Evolutionary conservation across 2,329 filamentous ascomycete species (phyloP).

Genomic region (Chaetomium globosum): DNA sequence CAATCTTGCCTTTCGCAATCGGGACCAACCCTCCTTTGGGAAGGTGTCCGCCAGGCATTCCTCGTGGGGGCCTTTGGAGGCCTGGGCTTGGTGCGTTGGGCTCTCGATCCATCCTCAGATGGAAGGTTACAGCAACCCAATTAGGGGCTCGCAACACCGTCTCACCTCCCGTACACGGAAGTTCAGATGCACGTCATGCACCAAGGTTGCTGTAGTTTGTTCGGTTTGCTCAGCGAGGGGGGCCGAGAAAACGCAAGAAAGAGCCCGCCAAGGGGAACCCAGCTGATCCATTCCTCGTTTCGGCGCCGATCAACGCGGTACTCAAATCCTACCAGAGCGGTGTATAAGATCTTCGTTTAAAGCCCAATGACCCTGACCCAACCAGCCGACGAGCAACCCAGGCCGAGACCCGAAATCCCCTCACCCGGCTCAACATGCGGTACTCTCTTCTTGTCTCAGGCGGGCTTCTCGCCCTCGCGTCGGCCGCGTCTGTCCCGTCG

Average conservation of each 20-base stretch:
- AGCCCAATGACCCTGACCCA: background rate
- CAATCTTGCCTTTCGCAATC: background rate
- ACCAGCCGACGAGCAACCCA: background rate
- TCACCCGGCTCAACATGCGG: conserved; percentile 1
- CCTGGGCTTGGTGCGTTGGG: background rate
- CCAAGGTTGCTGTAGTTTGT: too few species aligned
- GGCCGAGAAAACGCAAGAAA: too few species aligned
- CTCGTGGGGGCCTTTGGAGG: background rate
- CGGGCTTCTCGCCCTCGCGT: conserved; percentile 5
- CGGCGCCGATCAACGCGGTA: background rate
- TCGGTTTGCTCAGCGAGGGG: too few species aligned
- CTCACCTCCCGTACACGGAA: conserved; percentile 18
- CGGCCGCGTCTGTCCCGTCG: conserved; percentile 4
- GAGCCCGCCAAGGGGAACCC: background rate
- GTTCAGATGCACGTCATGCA: background rate
- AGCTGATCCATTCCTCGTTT: background rate
- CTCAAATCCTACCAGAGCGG: background rate
- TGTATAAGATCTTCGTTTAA: background rate
- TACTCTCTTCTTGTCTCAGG: conserved; percentile 6
- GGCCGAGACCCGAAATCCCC: background rate
- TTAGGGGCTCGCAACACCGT: background rate
- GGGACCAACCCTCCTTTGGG: background rate
- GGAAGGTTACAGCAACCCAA: conserved; percentile 23
- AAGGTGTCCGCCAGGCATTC: background rate
- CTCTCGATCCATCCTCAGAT: background rate